Percentiles rank a stretch among this genome's conserved stretches.
Evolutionary conservation across 1,139 yeast genomes (phyloP).

Genomic region (Saccharomycopsis hybrid): DNA sequence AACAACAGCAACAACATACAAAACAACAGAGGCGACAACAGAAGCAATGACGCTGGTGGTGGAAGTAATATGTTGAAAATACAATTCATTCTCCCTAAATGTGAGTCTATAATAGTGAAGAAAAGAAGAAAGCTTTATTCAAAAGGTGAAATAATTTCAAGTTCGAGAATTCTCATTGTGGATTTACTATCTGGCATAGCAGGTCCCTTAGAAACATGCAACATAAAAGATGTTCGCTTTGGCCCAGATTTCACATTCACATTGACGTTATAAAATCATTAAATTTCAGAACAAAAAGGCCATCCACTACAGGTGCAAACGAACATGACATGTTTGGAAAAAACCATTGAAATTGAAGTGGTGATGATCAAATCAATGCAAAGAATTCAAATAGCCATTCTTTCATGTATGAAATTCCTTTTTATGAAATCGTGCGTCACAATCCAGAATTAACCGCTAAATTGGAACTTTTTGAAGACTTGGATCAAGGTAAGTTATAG

Average conservation of each 20-base stretch:
- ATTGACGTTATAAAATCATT: slow-evolving; percentile 73
- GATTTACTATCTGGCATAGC: slow-evolving; percentile 73
- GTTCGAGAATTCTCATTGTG: slow-evolving; percentile 75
- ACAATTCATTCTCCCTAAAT: slow-evolving; percentile 42
- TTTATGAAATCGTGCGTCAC: slow-evolving; percentile 71
- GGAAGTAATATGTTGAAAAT: slow-evolving; percentile 25
- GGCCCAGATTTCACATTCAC: slow-evolving; percentile 97
- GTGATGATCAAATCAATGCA: slow-evolving; percentile 67
- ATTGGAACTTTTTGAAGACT: slow-evolving; percentile 17
- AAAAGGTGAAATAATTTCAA: slow-evolving; percentile 78
- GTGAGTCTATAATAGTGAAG: slow-evolving; percentile 52
- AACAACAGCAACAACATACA: no score
- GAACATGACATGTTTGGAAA: no score
- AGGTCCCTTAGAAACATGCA: slow-evolving; percentile 61
- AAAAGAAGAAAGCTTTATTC: slow-evolving; percentile 58
- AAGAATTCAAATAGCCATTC: slow-evolving; percentile 71
- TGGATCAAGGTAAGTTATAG: slow-evolving; percentile 39
- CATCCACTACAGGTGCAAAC: no score
- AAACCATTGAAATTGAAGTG: slow-evolving; percentile 75
- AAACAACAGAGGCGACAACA: no score
- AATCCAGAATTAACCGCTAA: slow-evolving; percentile 49
- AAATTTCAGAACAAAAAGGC: slow-evolving; percentile 23
- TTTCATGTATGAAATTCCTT: slow-evolving; percentile 76
- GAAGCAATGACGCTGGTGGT: slow-evolving; percentile 17
- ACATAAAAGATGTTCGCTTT: slow-evolving; percentile 58